These are phyloP conservation scores for Histomonas meleagridis DNA, from an alignment of 208 protist species.

Conservation along the genomic window DNA sequence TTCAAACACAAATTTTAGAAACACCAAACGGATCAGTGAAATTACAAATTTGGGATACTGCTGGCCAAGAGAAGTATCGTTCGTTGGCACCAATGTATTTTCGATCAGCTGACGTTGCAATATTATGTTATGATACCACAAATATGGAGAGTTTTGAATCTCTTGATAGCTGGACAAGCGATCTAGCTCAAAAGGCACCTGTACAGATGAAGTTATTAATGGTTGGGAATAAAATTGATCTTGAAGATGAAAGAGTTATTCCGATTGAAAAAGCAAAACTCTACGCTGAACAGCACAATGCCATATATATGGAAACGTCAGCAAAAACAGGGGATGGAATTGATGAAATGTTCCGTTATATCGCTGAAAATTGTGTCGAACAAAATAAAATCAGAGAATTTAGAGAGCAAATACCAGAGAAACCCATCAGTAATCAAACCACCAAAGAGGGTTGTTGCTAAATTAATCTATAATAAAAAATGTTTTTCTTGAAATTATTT, in stretches of 20 bases:
- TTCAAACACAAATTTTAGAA: background rate
- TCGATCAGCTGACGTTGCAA: background rate
- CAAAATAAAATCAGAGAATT: too few relatives aligned
- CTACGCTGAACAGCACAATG: background rate
- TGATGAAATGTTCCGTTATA: background rate
- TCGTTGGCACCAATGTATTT: background rate
- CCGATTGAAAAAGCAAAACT: background rate
- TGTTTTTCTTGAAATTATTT: too few relatives aligned
- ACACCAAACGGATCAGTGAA: background rate
- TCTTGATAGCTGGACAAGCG: background rate
- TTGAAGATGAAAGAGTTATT: background rate
- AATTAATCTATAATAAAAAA: too few relatives aligned
- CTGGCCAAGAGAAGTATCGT: background rate
- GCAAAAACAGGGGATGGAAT: background rate
- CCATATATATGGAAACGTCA: background rate
- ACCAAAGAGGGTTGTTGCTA: too few relatives aligned
- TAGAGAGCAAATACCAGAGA: too few relatives aligned
- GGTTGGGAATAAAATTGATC: background rate
- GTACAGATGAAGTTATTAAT: background rate
- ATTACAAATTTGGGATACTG: constrained; percentile 25
- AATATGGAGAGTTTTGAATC: background rate
- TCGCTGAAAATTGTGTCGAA: too few relatives aligned
- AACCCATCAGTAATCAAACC: too few relatives aligned
- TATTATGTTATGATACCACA: background rate
- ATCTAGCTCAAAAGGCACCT: background rate